Evolutionary conservation across 495 filamentous ascomycete species (phyloP).

Genomic region (Antarctomyces pellizariae): DNA sequence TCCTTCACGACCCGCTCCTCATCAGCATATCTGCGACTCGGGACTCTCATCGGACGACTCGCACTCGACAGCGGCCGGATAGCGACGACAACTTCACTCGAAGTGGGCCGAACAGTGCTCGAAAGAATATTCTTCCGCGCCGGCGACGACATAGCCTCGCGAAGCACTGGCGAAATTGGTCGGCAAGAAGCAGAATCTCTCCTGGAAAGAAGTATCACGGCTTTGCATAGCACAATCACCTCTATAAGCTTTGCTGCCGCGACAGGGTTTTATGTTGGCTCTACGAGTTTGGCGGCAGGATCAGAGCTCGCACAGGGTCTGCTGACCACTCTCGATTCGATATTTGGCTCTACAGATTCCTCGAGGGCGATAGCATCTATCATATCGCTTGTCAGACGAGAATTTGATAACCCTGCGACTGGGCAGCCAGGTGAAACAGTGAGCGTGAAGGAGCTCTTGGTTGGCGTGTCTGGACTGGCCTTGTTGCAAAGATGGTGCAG

Average conservation of each 20-base stretch:
- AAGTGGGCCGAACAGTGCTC: slow-evolving; percentile 39
- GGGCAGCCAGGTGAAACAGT: slow-evolving; percentile 34
- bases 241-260: slow-evolving; percentile 42
- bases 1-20: slow-evolving; percentile 46
- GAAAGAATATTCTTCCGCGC: slow-evolving; percentile 43
- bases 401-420: slow-evolving; percentile 40
- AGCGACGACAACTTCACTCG: slow-evolving; percentile 45
- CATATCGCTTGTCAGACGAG: slow-evolving; percentile 44
- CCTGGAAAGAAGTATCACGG: slow-evolving; percentile 37
- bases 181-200: slow-evolving; percentile 36
- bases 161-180: slow-evolving; percentile 28
- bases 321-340: slow-evolving; percentile 43
- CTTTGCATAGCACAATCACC: slow-evolving; percentile 36
- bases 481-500: slow-evolving; percentile 46
- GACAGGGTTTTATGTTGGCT: slow-evolving; percentile 45
- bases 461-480: slow-evolving; percentile 46
- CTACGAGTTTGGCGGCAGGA: slow-evolving; percentile 33
- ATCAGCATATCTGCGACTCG: slow-evolving; percentile 45
- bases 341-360: slow-evolving; percentile 56
- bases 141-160: slow-evolving; percentile 37
- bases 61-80: slow-evolving; percentile 40
- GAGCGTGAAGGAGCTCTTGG: slow-evolving; percentile 37
- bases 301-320: slow-evolving; percentile 41
- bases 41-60: slow-evolving; percentile 37
- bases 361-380: slow-evolving; percentile 63